Base-by-base conservation (phyloP, 345 rosid genomes). In the Linum tenue region DNA sequence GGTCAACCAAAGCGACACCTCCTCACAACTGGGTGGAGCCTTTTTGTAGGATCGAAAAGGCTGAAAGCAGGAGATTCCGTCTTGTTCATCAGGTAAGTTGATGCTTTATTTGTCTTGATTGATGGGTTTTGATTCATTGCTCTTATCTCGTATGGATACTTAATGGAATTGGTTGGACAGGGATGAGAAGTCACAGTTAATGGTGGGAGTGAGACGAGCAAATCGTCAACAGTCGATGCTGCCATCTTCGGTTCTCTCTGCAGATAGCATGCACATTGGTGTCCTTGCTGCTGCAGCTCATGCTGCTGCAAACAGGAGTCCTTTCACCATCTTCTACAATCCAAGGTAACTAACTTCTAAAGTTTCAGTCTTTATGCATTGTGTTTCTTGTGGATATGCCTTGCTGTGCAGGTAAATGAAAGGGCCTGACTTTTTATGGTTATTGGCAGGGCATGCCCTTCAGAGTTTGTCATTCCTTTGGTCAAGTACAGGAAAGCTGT, bases 271-370 rank as follows among this genome's bases (percentile, higher is more conserved):
- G 97, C 97, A 95, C 79, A 95, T 95, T 35, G 99, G 97, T 65
- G 96, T 95, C 63, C 99, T 95, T 75, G 97, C 99, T 69, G 99
- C 99, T 72, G 96, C 99, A 0, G 99, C 99, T 67, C 99, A 95
- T 59, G 99, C 99, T 42, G 89, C 96, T 39, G 81, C 95, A 0
- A 89, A 84, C 60, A 77, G 85, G 14, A 95, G 90, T 68, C 84
- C 92, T 39, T 95, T 95, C 76, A 84, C 90, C 44, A 91, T 95
- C 61, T 95, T 87, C 83, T 95, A 89, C 77, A 95, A 95, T 73
- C 99, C 99, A 22, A 91, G 99, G 99, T 95, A 41, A 41, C 44
- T 41, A 41, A 41, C 9, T 4, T 22, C 31, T 22, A 22, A 22
- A 22, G 31, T 22, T 22, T 22, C 31, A 22, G 31, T 22, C 15